Conservation (phyloP, 2,329 filamentous ascomycete genomes). For the Cyclaneusma minus region DNA sequence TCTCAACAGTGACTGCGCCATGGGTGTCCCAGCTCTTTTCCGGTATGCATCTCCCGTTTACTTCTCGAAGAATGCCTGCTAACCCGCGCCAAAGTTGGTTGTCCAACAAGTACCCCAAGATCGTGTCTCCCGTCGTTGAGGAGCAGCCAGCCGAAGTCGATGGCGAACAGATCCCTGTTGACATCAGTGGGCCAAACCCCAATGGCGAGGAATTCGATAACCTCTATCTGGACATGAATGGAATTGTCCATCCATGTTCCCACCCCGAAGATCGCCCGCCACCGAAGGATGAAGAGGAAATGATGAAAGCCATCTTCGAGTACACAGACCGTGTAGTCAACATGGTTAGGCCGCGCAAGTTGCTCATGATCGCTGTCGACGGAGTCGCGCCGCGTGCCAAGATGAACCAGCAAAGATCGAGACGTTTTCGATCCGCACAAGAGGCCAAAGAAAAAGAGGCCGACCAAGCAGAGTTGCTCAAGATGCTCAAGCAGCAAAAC, state of each 20-base stretch:
- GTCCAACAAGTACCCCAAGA: constrained; percentile 93
- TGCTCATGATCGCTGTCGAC: constrained; percentile 96
- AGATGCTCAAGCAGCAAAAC: constrained; percentile 68
- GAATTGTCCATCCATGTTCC: constrained; percentile 96
- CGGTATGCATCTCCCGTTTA: constrained; percentile 10
- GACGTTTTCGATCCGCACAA: constrained; percentile 85
- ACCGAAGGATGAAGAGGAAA: constrained; percentile 89
- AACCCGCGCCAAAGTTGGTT: no score
- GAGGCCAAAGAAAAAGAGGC: constrained; percentile 90
- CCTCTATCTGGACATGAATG: constrained; percentile 97
- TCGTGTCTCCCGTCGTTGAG: constrained; percentile 82
- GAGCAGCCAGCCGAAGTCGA: constrained; percentile 70
- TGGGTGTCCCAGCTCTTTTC: constrained; percentile 92
- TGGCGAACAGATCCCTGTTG: constrained; percentile 70
- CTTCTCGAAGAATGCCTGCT: no score
- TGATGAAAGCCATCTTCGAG: constrained; percentile 97
- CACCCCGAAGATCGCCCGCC: constrained; percentile 89
- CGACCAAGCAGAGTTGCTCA: constrained; percentile 77
- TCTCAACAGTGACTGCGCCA: constrained; percentile 19
- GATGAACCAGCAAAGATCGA: constrained; percentile 97
- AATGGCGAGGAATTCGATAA: constrained; percentile 98
- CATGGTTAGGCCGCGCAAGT: constrained; percentile 91
- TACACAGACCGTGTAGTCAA: constrained; percentile 98
- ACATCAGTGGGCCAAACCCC: constrained; percentile 73
- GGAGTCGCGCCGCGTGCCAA: constrained; percentile 95